phyloP scores from a whole-genome alignment of 768 basidiomycete genomes.

The Ramaria sp. region DNA sequence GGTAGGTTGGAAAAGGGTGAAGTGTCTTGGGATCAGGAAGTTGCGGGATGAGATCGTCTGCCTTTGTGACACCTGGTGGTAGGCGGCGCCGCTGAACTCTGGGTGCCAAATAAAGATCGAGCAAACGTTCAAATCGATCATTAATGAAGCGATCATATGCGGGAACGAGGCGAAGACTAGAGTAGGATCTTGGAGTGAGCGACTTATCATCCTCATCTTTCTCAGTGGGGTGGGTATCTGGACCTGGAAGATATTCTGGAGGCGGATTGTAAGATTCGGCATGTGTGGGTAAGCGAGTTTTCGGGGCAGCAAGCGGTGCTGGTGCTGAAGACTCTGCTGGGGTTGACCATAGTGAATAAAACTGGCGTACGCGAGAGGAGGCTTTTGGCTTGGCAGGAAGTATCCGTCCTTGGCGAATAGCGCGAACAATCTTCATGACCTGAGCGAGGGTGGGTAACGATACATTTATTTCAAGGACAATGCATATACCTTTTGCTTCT shows the following conservation, averaged over 20 bases:
- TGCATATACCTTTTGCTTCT: conserved; percentile 84
- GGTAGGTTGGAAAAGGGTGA: conserved; percentile 88
- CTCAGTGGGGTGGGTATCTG: conserved; percentile 64
- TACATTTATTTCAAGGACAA: neutral
- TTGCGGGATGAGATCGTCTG: conserved; percentile 84
- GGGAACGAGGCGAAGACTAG: conserved; percentile 79
- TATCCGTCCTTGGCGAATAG: conserved; percentile 93
- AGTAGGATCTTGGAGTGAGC: conserved; percentile 80
- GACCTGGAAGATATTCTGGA: conserved; percentile 86
- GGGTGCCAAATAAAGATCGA: conserved; percentile 95
- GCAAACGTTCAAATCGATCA: conserved; percentile 84
- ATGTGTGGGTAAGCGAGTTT: conserved; percentile 78
- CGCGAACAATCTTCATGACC: conserved; percentile 99
- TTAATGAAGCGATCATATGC: conserved; percentile 88
- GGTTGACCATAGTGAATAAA: conserved; percentile 82
- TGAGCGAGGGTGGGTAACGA: conserved; percentile 20
- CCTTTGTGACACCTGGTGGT: conserved; percentile 57
- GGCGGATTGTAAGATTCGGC: conserved; percentile 99
- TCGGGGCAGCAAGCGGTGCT: conserved; percentile 90
- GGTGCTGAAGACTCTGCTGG: conserved; percentile 60
- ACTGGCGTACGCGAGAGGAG: conserved; percentile 48
- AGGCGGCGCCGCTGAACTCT: conserved; percentile 79
- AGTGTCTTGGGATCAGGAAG: conserved; percentile 86
- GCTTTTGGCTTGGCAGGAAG: conserved; percentile 79
- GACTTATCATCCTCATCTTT: conserved; percentile 84